These are phyloP conservation scores for Coemansia sp. DNA, from an alignment of 192 early-diverging fungal genomes.

Conservation along the genomic window DNA sequence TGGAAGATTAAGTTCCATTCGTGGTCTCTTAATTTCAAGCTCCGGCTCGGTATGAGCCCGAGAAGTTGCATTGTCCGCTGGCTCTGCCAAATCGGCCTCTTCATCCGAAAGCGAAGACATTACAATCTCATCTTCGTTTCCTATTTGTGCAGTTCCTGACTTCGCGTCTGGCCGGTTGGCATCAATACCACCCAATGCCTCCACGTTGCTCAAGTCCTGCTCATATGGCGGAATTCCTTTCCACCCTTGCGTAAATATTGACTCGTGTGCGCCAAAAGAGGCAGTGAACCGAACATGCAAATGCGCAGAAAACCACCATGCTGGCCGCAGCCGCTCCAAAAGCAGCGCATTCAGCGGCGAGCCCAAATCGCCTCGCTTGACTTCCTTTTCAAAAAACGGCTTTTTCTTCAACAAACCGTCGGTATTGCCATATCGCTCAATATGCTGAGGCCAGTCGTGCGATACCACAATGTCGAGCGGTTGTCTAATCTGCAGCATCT, in stretches of 20 bases:
- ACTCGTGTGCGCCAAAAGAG: constrained; percentile 54
- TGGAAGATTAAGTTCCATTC: constrained; percentile 29
- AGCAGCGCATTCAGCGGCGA: constrained; percentile 70
- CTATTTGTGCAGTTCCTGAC: neutral
- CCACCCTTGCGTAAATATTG: constrained; percentile 29
- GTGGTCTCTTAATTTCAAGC: constrained; percentile 1
- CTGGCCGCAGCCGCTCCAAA: constrained; percentile 72
- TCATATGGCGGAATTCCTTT: constrained; percentile 14
- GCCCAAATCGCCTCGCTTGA: constrained; percentile 62
- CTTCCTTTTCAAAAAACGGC: constrained; percentile 73
- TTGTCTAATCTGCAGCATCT: constrained; percentile 67
- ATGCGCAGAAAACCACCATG: constrained; percentile 95
- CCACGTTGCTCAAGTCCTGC: neutral
- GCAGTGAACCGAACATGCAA: constrained; percentile 91
- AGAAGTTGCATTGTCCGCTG: neutral
- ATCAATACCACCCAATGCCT: neutral
- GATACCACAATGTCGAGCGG: constrained; percentile 89
- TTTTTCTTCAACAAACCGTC: constrained; percentile 64
- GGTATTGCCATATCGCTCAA: constrained; percentile 77
- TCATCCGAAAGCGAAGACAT: constrained; percentile 43
- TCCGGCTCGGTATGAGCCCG: neutral
- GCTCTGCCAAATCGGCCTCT: constrained; percentile 11
- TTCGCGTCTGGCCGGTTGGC: neutral
- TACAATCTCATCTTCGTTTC: constrained; percentile 59
- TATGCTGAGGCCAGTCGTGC: constrained; percentile 94